These are phyloP conservation scores for Irpex lacteus DNA, from an alignment of 1,284 basidiomycete species.

Conservation along the genomic window DNA sequence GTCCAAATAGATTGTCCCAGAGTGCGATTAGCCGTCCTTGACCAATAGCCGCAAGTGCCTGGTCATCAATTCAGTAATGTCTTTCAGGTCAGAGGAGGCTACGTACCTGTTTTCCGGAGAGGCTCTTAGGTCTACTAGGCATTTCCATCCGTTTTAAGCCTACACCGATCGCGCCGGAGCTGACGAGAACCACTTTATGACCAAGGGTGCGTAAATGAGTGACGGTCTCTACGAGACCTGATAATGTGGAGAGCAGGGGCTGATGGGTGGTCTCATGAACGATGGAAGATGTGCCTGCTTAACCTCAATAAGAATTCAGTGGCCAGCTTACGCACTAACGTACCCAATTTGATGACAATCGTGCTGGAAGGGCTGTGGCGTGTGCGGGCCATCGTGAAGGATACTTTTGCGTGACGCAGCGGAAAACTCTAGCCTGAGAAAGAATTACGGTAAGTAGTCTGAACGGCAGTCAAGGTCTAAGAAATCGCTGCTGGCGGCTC, in stretches of 20 bases:
- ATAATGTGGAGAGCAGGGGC: constrained; percentile 88
- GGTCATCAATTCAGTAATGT: constrained; percentile 6
- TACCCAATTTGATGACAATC: constrained; percentile 87
- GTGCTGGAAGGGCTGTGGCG: constrained; percentile 44
- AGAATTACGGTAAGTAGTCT: no score
- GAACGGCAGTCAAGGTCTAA: no score
- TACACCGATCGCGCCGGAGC: constrained; percentile 95
- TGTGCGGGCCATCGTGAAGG: constrained; percentile 24
- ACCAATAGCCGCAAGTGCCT: constrained; percentile 96
- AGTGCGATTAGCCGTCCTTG: constrained; percentile 95
- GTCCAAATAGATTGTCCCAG: constrained; percentile 95
- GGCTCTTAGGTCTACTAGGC: constrained; percentile 74
- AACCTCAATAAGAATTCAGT: neutral
- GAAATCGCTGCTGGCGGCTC: no score
- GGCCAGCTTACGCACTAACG: constrained; percentile 17
- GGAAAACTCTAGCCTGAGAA: no score
- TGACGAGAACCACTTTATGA: constrained; percentile 94
- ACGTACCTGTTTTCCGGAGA: constrained; percentile 80
- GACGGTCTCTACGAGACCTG: constrained; percentile 91
- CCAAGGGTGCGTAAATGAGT: constrained; percentile 76
- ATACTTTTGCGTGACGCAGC: neutral
- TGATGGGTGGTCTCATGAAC: constrained; percentile 88
- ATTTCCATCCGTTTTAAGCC: constrained; percentile 91
- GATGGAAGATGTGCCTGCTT: constrained; percentile 87
- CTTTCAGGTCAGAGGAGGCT: constrained; percentile 2